These are phyloP conservation scores for Trichomonascaceae sp. DNA, from an alignment of 1,139 yeast genomes.

Conservation along the genomic window DNA sequence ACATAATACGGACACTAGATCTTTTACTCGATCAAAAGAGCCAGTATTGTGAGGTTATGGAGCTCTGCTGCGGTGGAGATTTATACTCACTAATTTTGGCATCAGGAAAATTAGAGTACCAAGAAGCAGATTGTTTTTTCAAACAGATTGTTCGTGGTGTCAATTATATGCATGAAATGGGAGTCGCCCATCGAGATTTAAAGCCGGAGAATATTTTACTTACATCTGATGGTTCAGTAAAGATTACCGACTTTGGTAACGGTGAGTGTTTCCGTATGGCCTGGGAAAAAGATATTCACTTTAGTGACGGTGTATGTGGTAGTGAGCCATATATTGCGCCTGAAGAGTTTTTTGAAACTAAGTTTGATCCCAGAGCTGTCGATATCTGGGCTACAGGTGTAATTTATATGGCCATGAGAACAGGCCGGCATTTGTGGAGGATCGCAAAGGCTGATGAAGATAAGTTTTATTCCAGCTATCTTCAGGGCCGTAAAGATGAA, in stretches of 20 bases:
- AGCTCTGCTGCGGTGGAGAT: slow-evolving; percentile 40
- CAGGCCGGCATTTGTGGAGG: slow-evolving; percentile 90
- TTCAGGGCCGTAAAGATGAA: slow-evolving; percentile 67
- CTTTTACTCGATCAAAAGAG: slow-evolving; percentile 82
- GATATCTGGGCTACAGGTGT: slow-evolving; percentile 97
- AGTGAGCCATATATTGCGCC: slow-evolving; percentile 95
- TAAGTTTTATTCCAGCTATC: slow-evolving; percentile 68
- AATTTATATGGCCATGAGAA: slow-evolving; percentile 97
- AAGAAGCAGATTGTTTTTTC: slow-evolving; percentile 92
- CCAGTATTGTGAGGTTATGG: slow-evolving; percentile 71
- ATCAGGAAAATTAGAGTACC: slow-evolving; percentile 66
- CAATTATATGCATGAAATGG: slow-evolving; percentile 92
- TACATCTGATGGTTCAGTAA: slow-evolving; percentile 70
- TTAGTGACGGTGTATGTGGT: slow-evolving; percentile 81
- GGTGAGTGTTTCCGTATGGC: slow-evolving; percentile 95
- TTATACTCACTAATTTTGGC: slow-evolving; percentile 52
- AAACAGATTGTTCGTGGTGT: slow-evolving; percentile 87
- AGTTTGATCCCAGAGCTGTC: slow-evolving; percentile 83
- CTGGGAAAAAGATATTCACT: slow-evolving; percentile 82
- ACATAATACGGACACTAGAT: slow-evolving; percentile 80
- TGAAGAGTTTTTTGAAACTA: slow-evolving; percentile 67
- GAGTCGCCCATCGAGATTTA: slow-evolving; percentile 87
- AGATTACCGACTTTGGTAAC: slow-evolving; percentile 91
- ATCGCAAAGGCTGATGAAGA: slow-evolving; percentile 65
- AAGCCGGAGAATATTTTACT: slow-evolving; percentile 86